Percentiles rank a stretch among this genome's conserved stretches.
phyloP scores from a whole-genome alignment of 345 rosid genomes.

The Erucastrum elatum region DNA sequence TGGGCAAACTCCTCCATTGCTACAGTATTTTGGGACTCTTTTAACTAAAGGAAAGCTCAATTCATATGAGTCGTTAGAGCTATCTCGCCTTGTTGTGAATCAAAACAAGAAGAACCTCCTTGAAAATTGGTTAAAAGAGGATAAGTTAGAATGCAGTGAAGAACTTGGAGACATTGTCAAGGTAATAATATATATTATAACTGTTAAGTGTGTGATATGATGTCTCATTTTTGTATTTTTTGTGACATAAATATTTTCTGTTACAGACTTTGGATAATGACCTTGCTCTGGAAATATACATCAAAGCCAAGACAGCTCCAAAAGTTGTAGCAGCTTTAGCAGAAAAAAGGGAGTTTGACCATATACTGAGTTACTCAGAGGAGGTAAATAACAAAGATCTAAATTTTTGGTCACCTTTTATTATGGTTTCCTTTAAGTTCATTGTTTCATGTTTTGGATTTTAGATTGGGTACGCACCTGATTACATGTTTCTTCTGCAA shows the following conservation, averaged over 20 bases:
- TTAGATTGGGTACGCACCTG: conserved; percentile 97
- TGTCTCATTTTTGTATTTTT: neutral
- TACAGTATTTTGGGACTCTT: conserved; percentile 98
- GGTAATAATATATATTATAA: conserved; percentile 43
- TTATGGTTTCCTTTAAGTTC: neutral
- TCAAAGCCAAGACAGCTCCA: conserved; percentile 95
- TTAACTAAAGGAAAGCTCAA: conserved; percentile 94
- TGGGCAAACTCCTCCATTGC: conserved; percentile 96
- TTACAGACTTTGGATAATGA: conserved; percentile 97
- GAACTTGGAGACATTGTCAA: conserved; percentile 99
- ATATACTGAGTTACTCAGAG: conserved; percentile 88
- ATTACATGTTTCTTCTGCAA: conserved; percentile 96
- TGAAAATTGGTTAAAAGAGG: conserved; percentile 98
- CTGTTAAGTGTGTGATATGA: conserved; percentile 10
- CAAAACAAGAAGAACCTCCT: conserved; percentile 96
- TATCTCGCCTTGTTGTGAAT: conserved; percentile 97
- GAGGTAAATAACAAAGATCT: conserved; percentile 52
- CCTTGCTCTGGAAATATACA: conserved; percentile 92
- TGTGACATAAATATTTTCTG: conserved; percentile 15
- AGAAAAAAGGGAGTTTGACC: conserved; percentile 96
- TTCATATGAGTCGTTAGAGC: conserved; percentile 93
- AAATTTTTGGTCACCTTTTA: neutral
- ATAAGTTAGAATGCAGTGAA: conserved; percentile 97
- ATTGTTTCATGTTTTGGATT: conserved; percentile 32
- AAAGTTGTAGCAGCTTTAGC: conserved; percentile 99